Evolutionary conservation across 2,329 filamentous ascomycete genomes (phyloP).

Genomic region (Colletotrichum gigasporum): DNA sequence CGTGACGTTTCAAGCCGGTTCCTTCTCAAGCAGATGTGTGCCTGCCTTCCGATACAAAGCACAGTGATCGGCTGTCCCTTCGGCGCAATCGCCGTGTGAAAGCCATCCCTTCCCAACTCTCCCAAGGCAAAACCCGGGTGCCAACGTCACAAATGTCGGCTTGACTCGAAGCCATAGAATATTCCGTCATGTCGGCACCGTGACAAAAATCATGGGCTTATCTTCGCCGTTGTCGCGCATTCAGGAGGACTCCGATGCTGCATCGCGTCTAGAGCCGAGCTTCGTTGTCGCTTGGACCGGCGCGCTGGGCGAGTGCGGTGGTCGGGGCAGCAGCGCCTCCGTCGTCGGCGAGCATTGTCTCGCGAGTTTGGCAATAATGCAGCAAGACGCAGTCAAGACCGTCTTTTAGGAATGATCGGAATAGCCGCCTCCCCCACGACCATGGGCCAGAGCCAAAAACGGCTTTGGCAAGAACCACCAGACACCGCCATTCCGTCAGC

Average conservation of each 20-base stretch:
- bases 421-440: neutral
- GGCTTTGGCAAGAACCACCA: neutral
- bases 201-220: too few species aligned
- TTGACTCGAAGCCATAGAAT: neutral
- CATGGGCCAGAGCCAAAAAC: neutral
- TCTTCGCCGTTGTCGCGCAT: neutral
- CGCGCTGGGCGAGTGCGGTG: neutral
- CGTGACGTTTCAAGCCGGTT: neutral
- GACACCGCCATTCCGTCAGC: slow-evolving; percentile 4
- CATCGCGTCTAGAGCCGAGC: neutral
- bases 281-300: slow-evolving; percentile 1
- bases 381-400: neutral
- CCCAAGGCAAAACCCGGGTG: neutral
- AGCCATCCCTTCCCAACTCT: neutral
- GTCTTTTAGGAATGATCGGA: neutral
- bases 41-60: neutral
- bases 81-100: neutral
- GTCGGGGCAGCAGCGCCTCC: neutral
- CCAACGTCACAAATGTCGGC: neutral
- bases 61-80: neutral
- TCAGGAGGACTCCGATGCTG: neutral
- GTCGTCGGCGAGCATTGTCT: neutral
- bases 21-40: neutral
- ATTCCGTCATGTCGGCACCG: neutral
- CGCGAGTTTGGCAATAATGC: neutral